Evolutionary conservation across 2,329 filamentous ascomycete genomes (phyloP), one percentile per base, ranked within the genome.

Genomic region (Knoxdaviesia proteae): DNA sequence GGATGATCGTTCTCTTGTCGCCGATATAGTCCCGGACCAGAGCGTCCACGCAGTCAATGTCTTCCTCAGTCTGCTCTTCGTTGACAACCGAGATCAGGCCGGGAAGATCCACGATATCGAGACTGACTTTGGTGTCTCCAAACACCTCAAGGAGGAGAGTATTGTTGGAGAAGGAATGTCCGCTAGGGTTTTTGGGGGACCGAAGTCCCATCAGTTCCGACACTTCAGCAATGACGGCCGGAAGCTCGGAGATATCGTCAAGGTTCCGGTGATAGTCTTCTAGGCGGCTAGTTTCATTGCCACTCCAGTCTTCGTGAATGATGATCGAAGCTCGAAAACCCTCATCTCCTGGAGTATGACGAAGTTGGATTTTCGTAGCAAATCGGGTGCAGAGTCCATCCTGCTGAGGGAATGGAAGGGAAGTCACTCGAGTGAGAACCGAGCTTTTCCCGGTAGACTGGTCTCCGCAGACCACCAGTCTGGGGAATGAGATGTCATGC

Each of bases 61-160:
- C 59, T n/a, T 47, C 43, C 0, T 48, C 47, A 7, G 54, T 55
- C 39, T 62, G 54, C 5, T 57, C 50, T 6, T 58, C 53, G 11
- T 53, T 56, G 6, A 56, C 46, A 2, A 54, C 51, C 5, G 59
- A 53, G 34, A 67, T 62, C 4, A 67, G 50, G 3, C 64, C 62
- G 2, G 63, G 64, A 3, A 68, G 49, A 45, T 68, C 64, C 1
- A 68, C 62, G 6, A 67, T 54, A 1, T 63, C 67, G 2, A 68
- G 53, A 32, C 63, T 58, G 5, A 52, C 46, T 0, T 51, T 50
- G 1, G 46, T 47, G 5, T 49, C 42, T 10, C 52, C 49, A 32
- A 41, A 42, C 7, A 51, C 42, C 10, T 52, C 50, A 30, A 56
- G 47, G 6, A 45, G 52, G 10, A 56, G 48, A 3, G 47, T 40